Conservation (phyloP, 192 early-diverging fungal species). For the Coemansia sp. region DNA sequence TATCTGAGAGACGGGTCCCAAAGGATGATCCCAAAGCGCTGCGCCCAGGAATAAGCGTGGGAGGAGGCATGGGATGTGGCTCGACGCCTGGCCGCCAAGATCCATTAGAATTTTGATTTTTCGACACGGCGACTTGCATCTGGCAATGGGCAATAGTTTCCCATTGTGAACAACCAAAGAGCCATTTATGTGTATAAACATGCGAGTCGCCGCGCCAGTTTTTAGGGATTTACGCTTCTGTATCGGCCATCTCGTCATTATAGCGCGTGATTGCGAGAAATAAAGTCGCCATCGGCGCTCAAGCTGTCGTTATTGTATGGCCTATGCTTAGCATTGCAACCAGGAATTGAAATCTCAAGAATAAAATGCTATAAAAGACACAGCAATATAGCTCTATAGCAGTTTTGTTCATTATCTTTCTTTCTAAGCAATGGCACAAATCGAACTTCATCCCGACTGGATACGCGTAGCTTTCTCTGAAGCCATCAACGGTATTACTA, state of each 20-base stretch:
- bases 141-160: background rate
- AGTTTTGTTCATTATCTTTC: background rate
- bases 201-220: slow-evolving; percentile 4
- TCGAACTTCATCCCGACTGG: slow-evolving; percentile 51
- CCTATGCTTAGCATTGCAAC: too few species aligned
- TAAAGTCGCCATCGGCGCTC: background rate
- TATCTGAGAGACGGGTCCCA: slow-evolving; percentile 59
- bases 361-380: background rate
- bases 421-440: slow-evolving; percentile 1
- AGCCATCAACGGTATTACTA: background rate
- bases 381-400: background rate
- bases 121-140: slow-evolving; percentile 15
- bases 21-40: slow-evolving; percentile 18
- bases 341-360: too few species aligned
- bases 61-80: slow-evolving; percentile 46
- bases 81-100: slow-evolving; percentile 46
- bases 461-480: slow-evolving; percentile 31
- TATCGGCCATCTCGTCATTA: slow-evolving; percentile 12
- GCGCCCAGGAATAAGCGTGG: slow-evolving; percentile 3
- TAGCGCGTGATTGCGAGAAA: slow-evolving; percentile 12
- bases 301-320: background rate
- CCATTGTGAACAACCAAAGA: background rate
- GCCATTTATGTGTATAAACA: slow-evolving; percentile 1
- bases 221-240: background rate
- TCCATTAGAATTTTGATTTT: slow-evolving; percentile 53